Base-by-base conservation (phyloP, 331 rosid species). In the Acacia pycnantha region DNA sequence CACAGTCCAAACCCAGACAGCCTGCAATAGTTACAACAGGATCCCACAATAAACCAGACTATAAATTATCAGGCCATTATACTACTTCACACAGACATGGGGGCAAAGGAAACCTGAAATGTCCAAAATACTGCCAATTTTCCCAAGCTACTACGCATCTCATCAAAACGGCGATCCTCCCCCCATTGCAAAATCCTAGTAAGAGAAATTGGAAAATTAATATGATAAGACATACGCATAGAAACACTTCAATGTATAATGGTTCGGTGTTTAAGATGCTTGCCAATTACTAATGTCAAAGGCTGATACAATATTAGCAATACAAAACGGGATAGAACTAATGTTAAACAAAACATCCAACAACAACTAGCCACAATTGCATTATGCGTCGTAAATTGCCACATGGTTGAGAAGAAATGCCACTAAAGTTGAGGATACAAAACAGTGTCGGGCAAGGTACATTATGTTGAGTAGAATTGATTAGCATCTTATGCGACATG, bases 1-100 rank as follows among this genome's bases (percentile, higher is more conserved):
- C 83, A 96, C 99, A 35, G 97, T 53, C 98, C 99, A 96, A 66
- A 96, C 98, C 99, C 99, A 96, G 73, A 91, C 91, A 81, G 98
- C 98, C 99, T 95, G 90, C 74, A 88, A 76, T 18, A 77, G 74
- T 44, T 22, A 31, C 64, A 66, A 84, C 47, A 22, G 51, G 67
- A 51, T 59, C 51, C 53, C 64, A 66, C 21, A 73, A 51, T 19
- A 67, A 58, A 69, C 50, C 47, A 78, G 79, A 83, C 12, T 24
- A 61, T 27, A 82, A 44, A 31, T 14, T 59, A 83, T 67, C 31
- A 68, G 74, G 14, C 8, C 51, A 77, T 59, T 10, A 50, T 61
- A 50, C 27, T 41, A 31, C 51, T 80, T 29, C 29, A 22, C 37
- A 80, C 35, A 73, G 69, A 48, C 66, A 51, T 4, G 69, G 40